phyloP scores from a whole-genome alignment of 305 asterid genomes.

The Petunia hybrid region DNA sequence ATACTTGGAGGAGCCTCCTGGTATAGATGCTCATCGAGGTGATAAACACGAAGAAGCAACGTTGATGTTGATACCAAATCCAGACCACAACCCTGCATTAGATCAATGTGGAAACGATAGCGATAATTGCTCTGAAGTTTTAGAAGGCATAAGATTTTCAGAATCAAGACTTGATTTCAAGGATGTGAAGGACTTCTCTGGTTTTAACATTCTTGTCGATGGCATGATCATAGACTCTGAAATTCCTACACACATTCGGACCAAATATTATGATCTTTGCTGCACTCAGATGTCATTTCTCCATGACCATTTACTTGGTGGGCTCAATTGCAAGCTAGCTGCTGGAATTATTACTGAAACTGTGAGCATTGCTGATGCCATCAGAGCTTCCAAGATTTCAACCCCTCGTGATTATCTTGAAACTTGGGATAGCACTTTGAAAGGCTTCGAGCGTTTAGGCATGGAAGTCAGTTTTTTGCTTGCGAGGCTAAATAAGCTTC shows the following conservation, averaged over 20 bases:
- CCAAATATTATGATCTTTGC: constrained; percentile 35
- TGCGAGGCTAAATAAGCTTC: constrained; percentile 24
- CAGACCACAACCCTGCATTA: constrained; percentile 28
- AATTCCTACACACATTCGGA: not conserved
- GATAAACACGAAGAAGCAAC: constrained; percentile 9
- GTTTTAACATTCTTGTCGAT: constrained; percentile 40
- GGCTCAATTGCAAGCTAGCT: constrained; percentile 1
- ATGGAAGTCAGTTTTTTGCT: constrained; percentile 39
- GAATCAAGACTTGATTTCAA: constrained; percentile 42
- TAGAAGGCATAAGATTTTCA: constrained; percentile 40
- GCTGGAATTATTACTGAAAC: constrained; percentile 27
- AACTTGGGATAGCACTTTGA: constrained; percentile 35
- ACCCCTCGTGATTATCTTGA: constrained; percentile 32
- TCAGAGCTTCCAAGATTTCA: constrained; percentile 25
- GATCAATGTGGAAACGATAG: constrained; percentile 24
- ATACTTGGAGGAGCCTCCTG: not conserved
- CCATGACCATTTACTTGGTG: not conserved
- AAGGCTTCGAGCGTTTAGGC: constrained; percentile 34
- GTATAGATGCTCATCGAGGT: constrained; percentile 30
- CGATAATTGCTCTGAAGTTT: not conserved
- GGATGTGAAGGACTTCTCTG: constrained; percentile 33
- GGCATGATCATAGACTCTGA: constrained; percentile 17
- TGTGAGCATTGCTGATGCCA: constrained; percentile 27
- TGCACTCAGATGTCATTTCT: constrained; percentile 30
- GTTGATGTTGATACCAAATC: constrained; percentile 29